Base-by-base conservation (phyloP, 2,329 filamentous ascomycete species). In the Phaeosphaeria sp. region DNA sequence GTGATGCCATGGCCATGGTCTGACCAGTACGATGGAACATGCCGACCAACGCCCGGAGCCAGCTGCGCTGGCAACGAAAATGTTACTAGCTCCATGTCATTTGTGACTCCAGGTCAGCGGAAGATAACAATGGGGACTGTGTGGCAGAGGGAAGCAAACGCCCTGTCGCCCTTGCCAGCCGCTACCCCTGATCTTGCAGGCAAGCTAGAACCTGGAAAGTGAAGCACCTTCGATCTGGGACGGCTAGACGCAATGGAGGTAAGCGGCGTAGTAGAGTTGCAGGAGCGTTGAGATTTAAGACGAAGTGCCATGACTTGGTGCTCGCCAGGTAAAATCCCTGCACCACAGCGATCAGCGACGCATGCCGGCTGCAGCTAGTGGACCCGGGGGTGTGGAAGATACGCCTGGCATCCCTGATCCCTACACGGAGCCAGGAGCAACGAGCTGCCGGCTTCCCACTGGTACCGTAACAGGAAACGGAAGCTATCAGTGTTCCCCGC, bases 201-300 rank as follows among this genome's bases (percentile, higher is more conserved):
- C 44, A 61, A 58, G 62, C 65, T 60, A 63, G 60, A 60, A 62
- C 61, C 68, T 71, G 74, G 65, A 66, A 40, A 71, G 68, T 58
- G 68, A 70, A 66, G 70, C 71, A 72, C 59, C 73, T 72, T 72
- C 64, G 68, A 71, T 67, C 67, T 68, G 72, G 73, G 74, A 65
- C 57, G 59, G 62, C 72, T 73, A 74, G 57, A 59, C 44, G 63
- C 52, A 68, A 67, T 53, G 59, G 67, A 73, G 73, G 68, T 73
- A 72, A 73, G 69, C 61, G 63, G 62, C 63, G 61, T 62, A 68
- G 69, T 61, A 66, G 66, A 67, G 66, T 64, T 66, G 67, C 60
- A 66, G 62, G 69, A 73, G 70, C 71, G 72, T 74, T 74, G 68
- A 63, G 63, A 64, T 56, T 64, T 42, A 42, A 22, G 48, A 50